These are phyloP conservation scores for Platismatia glauca DNA, from an alignment of 495 filamentous ascomycete species.

Conservation along the genomic window DNA sequence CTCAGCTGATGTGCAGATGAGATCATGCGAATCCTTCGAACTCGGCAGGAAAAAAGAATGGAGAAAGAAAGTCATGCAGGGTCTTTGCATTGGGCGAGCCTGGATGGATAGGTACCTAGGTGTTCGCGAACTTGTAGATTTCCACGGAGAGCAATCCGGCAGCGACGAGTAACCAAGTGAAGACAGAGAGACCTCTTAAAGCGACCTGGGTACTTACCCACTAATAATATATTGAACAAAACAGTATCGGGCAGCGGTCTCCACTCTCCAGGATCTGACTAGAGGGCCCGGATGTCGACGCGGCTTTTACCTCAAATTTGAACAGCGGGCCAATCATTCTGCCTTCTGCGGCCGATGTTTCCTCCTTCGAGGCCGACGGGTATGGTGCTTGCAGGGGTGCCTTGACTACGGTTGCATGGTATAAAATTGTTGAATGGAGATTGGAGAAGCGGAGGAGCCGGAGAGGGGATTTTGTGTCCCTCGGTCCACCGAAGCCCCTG, in stretches of 20 bases:
- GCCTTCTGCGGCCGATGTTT: not conserved
- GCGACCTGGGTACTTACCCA: no score
- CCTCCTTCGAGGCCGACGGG: not conserved
- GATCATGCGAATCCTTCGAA: not conserved
- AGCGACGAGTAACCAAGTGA: no score
- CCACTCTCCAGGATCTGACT: not conserved
- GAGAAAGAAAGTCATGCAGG: not conserved
- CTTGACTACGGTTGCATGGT: no score
- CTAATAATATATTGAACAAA: no score
- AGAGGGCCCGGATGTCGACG: not conserved
- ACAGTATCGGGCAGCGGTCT: not conserved
- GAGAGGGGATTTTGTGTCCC: no score
- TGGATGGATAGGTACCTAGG: not conserved
- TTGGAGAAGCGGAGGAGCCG: no score
- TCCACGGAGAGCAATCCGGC: no score
- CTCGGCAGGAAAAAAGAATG: not conserved
- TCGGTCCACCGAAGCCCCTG: no score
- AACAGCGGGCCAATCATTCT: not conserved
- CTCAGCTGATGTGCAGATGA: not conserved
- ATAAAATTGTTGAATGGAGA: no score
- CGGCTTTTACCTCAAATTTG: not conserved
- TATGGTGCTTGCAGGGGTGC: not conserved
- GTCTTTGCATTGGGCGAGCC: no score
- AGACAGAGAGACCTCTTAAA: no score
- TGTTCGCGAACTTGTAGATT: no score